A percentile compares a stretch with the other conserved stretches of the same genome.
Evolutionary conservation across 306 rosid genomes (phyloP).

Genomic region (Lathyrus oleraceus): DNA sequence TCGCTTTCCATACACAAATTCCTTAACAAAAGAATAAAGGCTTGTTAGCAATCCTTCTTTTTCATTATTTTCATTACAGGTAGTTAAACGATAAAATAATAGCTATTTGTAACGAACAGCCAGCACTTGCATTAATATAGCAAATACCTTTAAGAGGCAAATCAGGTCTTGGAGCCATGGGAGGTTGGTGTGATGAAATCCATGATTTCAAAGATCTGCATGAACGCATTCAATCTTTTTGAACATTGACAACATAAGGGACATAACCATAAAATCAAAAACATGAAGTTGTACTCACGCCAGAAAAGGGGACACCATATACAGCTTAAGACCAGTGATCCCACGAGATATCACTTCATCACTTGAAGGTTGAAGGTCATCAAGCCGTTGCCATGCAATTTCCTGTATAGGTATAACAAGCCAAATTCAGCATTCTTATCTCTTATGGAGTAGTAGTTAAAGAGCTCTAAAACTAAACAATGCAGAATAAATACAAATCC

Average conservation of each 20-base stretch:
- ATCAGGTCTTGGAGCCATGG: constrained; percentile 64
- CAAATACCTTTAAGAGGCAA: constrained; percentile 70
- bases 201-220: constrained; percentile 79
- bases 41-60: constrained; percentile 29
- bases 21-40: constrained; percentile 49
- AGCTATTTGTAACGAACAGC: constrained; percentile 3
- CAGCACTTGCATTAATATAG: not conserved
- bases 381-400: constrained; percentile 95
- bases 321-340: constrained; percentile 89
- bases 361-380: constrained; percentile 81
- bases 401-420: constrained; percentile 62
- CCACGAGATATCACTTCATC: constrained; percentile 93
- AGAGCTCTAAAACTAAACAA: constrained; percentile 10
- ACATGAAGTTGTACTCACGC: constrained; percentile 56
- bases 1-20: constrained; percentile 79
- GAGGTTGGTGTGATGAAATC: constrained; percentile 65
- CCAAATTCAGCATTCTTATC: constrained; percentile 30
- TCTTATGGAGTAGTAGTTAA: constrained; percentile 3
- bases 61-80: not conserved
- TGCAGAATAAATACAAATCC: constrained; percentile 4
- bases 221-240: constrained; percentile 35
- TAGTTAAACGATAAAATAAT: constrained; percentile 7
- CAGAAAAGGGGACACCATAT: constrained; percentile 96
- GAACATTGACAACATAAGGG: constrained; percentile 25
- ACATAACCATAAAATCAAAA: constrained; percentile 38